A percentile compares a stretch with the other conserved stretches of the same genome.
Evolutionary conservation across 2,329 filamentous ascomycete genomes (phyloP).

Genomic region (Botryosphaeria dothidea): DNA sequence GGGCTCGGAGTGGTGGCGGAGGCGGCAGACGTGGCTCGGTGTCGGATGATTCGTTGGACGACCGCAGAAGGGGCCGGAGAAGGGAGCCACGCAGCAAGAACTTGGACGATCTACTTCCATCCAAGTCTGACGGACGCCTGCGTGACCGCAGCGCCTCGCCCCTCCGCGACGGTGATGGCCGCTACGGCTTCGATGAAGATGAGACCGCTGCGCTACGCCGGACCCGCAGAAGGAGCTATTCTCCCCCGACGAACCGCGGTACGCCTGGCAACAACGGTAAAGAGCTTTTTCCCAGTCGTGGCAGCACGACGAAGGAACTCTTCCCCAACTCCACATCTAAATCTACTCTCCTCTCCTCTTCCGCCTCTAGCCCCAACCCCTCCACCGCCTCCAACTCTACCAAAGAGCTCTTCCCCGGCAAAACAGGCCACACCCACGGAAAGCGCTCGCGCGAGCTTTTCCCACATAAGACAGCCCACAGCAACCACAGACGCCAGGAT

Average conservation of each 20-base stretch:
- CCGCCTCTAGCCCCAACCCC: conserved; percentile 14
- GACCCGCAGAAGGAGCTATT: conserved; percentile 45
- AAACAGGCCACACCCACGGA: conserved; percentile 22
- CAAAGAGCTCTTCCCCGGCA: conserved; percentile 22
- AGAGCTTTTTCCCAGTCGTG: conserved; percentile 47
- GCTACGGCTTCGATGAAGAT: conserved; percentile 51
- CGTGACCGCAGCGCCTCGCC: conserved; percentile 62
- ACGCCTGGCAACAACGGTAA: conserved; percentile 28
- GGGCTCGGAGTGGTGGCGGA: conserved; percentile 25
- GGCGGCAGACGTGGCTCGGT: conserved; percentile 23
- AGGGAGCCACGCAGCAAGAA: conserved; percentile 20
- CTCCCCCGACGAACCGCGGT: conserved; percentile 32
- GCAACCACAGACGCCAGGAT: conserved; percentile 47
- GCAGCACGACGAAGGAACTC: conserved; percentile 57
- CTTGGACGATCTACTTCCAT: conserved; percentile 34
- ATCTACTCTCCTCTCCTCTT: conserved; percentile 15
- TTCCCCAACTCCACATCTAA: conserved; percentile 45
- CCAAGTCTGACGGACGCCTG: conserved; percentile 45
- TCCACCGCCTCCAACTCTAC: conserved; percentile 3
- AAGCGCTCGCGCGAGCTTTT: conserved; percentile 34
- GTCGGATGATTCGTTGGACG: conserved; percentile 26
- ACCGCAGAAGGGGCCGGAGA: conserved; percentile 25
- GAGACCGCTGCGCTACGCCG: conserved; percentile 45
- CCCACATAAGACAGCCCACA: conserved; percentile 37
- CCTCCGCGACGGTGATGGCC: conserved; percentile 48